phyloP scores from a whole-genome alignment of 2,329 filamentous ascomycete species.

The Sporothrix schenckii region DNA sequence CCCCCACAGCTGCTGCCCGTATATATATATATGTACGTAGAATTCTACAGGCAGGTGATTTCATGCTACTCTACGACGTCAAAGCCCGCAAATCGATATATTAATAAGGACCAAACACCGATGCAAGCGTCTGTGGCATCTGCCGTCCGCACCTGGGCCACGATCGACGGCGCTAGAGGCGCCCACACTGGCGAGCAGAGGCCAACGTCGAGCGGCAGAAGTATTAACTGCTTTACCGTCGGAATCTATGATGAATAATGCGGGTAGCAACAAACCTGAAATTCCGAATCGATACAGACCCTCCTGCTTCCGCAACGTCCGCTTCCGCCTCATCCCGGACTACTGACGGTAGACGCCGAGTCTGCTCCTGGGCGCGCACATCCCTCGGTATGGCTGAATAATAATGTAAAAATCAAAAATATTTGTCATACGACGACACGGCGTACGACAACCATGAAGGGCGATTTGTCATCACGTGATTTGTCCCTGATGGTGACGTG shows the following conservation, averaged over 20 bases:
- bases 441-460: not conserved
- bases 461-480: not conserved
- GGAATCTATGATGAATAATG: slow-evolving; percentile 1
- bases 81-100: not conserved
- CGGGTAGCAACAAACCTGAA: not conserved
- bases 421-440: not conserved
- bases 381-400: not conserved
- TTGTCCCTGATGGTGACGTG: not conserved
- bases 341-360: not conserved
- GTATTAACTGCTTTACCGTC: not conserved
- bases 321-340: not conserved
- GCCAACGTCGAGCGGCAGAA: not conserved
- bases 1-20: not conserved
- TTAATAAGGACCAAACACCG: slow-evolving; percentile 2
- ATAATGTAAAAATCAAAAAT: not conserved
- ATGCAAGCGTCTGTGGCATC: not conserved
- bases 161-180: not conserved
- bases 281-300: not conserved
- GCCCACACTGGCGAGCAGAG: not conserved
- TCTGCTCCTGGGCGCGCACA: not conserved
- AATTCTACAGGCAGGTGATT: not conserved
- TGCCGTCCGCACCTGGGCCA: not conserved
- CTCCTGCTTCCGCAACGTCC: not conserved
- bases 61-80: not conserved
- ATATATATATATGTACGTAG: not conserved